A percentile compares a stretch with the other conserved stretches of the same genome.
Conservation (phyloP, 768 basidiomycete genomes). For the Sporobolomyces pararoseus region DNA sequence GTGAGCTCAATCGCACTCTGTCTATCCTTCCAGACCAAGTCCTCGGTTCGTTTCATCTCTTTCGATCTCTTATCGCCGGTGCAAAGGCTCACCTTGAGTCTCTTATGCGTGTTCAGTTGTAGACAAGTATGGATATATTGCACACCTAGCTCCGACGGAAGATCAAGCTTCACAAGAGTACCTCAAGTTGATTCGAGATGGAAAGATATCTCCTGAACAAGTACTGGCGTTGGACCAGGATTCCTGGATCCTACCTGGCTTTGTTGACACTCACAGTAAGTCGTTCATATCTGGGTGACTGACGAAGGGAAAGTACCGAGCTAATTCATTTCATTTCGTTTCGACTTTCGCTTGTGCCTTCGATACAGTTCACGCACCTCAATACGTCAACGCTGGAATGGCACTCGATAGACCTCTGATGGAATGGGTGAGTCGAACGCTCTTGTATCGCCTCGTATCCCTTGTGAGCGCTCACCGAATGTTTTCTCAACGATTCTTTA, state of each 20-base stretch:
- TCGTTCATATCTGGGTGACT: background rate
- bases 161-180: background rate
- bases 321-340: too few relatives aligned
- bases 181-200: background rate
- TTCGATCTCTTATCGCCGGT: too few relatives aligned
- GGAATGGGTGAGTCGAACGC: slow-evolving; percentile 41
- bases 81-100: background rate
- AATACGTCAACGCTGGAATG: slow-evolving; percentile 81
- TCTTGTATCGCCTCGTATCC: background rate
- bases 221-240: background rate
- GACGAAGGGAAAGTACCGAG: too few relatives aligned
- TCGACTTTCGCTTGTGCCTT: too few relatives aligned
- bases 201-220: background rate
- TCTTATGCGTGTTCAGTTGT: too few relatives aligned
- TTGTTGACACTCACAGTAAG: slow-evolving; percentile 41
- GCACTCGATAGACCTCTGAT: slow-evolving; percentile 65
- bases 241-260: slow-evolving; percentile 29
- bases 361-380: slow-evolving; percentile 71
- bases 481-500: background rate
- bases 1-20: slow-evolving; percentile 11
- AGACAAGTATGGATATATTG: slow-evolving; percentile 17
- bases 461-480: background rate
- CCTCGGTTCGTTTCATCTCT: slow-evolving; percentile 8
- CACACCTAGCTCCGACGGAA: background rate
- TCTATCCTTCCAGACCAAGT: slow-evolving; percentile 6